A percentile compares a stretch with the other conserved stretches of the same genome.
Conservation (phyloP, 768 basidiomycete species). For the Hypholoma fasciculare region DNA sequence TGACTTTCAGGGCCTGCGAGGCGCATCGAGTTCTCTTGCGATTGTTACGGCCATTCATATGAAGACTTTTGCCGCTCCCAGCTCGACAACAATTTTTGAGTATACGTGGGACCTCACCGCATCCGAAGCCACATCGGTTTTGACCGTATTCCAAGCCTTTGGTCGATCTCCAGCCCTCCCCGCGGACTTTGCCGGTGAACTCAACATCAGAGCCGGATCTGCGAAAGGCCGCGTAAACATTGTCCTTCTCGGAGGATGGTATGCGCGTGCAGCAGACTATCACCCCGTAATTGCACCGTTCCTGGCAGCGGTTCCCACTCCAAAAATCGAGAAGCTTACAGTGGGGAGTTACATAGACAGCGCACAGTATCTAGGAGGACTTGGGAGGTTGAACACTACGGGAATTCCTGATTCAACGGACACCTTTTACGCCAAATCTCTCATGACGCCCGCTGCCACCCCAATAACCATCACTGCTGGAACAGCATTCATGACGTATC, state of each 20-base stretch:
- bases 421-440: constrained; percentile 44
- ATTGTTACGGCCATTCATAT: constrained; percentile 36
- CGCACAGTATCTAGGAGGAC: constrained; percentile 27
- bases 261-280: constrained; percentile 24
- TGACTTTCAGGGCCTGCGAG: constrained; percentile 34
- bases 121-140: constrained; percentile 27
- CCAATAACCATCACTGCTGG: constrained; percentile 32
- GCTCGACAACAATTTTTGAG: constrained; percentile 32
- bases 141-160: constrained; percentile 36
- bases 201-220: constrained; percentile 29
- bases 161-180: constrained; percentile 29
- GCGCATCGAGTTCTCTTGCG: constrained; percentile 39
- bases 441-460: constrained; percentile 36
- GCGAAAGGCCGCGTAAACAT: constrained; percentile 29
- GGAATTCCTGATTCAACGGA: constrained; percentile 30
- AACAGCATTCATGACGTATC: constrained; percentile 37
- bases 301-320: constrained; percentile 26
- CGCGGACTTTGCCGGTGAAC: constrained; percentile 32
- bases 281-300: constrained; percentile 29
- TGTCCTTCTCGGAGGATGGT: constrained; percentile 32
- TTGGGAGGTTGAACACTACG: constrained; percentile 21
- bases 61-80: constrained; percentile 35
- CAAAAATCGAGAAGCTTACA: constrained; percentile 15
- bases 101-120: constrained; percentile 38
- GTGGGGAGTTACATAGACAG: constrained; percentile 33